These are phyloP conservation scores for Royoungia palumana DNA, from an alignment of 768 basidiomycete genomes.

Conservation along the genomic window DNA sequence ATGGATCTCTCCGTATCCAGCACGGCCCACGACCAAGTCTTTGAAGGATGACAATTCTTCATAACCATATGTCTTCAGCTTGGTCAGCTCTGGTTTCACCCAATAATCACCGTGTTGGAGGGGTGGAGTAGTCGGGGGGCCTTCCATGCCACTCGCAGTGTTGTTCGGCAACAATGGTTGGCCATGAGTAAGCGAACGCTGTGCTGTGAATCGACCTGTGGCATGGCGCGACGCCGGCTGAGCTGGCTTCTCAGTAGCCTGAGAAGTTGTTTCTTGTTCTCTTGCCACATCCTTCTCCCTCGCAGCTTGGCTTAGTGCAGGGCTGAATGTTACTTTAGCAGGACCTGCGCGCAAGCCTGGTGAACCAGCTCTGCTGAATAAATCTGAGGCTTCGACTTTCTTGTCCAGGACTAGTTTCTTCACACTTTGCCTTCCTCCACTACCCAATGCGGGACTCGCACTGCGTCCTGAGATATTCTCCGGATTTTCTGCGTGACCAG, in stretches of 20 bases:
- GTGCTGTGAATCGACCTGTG: slow-evolving; percentile 41
- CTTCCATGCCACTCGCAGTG: slow-evolving; percentile 26
- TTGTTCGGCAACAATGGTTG: slow-evolving; percentile 27
- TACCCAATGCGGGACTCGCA: slow-evolving; percentile 63
- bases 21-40: slow-evolving; percentile 84
- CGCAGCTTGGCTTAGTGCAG: slow-evolving; percentile 69
- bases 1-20: slow-evolving; percentile 84
- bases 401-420: slow-evolving; percentile 92
- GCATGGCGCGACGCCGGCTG: slow-evolving; percentile 40
- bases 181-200: slow-evolving; percentile 31
- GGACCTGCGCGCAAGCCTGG: slow-evolving; percentile 30
- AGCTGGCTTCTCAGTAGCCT: slow-evolving; percentile 11
- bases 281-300: slow-evolving; percentile 65
- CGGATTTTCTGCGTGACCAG: slow-evolving; percentile 51
- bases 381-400: slow-evolving; percentile 69
- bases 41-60: slow-evolving; percentile 70
- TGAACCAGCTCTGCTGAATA: slow-evolving; percentile 52
- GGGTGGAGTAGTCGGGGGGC: slow-evolving; percentile 31
- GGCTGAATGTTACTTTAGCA: slow-evolving; percentile 65
- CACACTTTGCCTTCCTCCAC: slow-evolving; percentile 72
- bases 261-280: slow-evolving; percentile 32
- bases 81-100: slow-evolving; percentile 74
- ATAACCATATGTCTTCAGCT: slow-evolving; percentile 67
- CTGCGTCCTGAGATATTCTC: slow-evolving; percentile 60
- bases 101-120: slow-evolving; percentile 89